Evolutionary conservation across 352 stramenopile species (phyloP).

Genomic region (Pythium monospermum): DNA sequence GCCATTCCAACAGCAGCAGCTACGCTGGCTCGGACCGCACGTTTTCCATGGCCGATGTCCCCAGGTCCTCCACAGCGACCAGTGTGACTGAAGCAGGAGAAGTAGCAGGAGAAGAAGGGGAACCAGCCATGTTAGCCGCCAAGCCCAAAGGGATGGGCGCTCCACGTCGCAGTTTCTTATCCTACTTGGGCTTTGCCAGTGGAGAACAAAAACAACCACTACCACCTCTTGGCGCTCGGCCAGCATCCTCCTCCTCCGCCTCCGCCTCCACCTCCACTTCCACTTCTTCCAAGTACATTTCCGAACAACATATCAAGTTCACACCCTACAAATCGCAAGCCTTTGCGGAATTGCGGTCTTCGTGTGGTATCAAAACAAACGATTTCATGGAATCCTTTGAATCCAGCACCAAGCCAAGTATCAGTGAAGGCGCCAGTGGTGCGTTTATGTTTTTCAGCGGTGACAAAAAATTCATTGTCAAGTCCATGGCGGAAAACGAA

Average conservation of each 20-base stretch:
- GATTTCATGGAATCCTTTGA: constrained; percentile 77
- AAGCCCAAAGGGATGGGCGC: neutral
- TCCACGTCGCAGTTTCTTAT: constrained; percentile 14
- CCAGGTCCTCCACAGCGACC: too few species aligned
- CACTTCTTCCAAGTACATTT: constrained; percentile 9
- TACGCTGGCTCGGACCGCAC: neutral
- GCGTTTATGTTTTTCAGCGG: constrained; percentile 92
- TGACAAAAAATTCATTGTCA: constrained; percentile 89
- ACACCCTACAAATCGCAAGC: constrained; percentile 65
- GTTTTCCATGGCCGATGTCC: neutral
- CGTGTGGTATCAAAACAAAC: constrained; percentile 51
- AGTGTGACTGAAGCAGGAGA: too few species aligned
- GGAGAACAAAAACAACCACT: too few species aligned
- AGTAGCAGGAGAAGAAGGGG: too few species aligned
- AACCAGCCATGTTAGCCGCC: neutral
- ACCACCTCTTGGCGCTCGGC: too few species aligned
- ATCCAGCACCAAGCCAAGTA: constrained; percentile 82
- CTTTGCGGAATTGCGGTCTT: constrained; percentile 73
- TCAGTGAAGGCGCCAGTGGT: constrained; percentile 86
- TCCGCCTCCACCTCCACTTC: neutral
- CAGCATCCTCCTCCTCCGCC: constrained; percentile 10
- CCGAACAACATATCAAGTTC: constrained; percentile 51
- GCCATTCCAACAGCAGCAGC: neutral
- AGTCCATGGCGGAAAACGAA: constrained; percentile 84
- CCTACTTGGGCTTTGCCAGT: constrained; percentile 19